Evolutionary conservation across 2,329 filamentous ascomycete species (phyloP), one percentile per base, ranked within the genome.

Genomic region (Fusarium robinianum): DNA sequence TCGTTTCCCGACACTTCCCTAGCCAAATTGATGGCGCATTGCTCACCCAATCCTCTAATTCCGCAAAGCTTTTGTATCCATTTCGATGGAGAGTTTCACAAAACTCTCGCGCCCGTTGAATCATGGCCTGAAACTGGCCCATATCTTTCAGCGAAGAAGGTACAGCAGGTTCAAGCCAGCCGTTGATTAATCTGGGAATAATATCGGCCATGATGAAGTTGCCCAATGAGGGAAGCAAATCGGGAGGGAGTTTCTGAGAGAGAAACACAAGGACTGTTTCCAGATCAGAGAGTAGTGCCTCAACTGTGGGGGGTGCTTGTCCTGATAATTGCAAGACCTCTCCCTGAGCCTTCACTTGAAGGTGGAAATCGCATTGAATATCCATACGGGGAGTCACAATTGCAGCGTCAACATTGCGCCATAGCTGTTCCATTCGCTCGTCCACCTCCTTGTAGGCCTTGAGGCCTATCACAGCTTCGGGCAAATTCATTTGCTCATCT

Each of bases 21-120:
- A 97, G 77, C 94, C 94, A 99, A 17, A 90, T 84, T 44, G 83
- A 82, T 0, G 90, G 88, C 1, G 89, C 87, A 49, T 85, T 84
- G 26, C 84, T 80, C 0, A 89, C 84, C 92, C 94, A 99, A 16
- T 88, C 82, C 30, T 80, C 76, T 24, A 99, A 70, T 21, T 85
- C 80, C 10, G 77, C 72, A 33, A 80, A 73, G 5, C 77, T 77
- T 11, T 77, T 74, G 77, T 88, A 92, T 0, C 79, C 77, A 12
- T 84, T 72, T 6, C 72, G 68, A 23, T 81, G 75, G 6, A 97
- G 69, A 2, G 74, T 75, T 6, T 75, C 69, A 39, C 85, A 86
- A 58, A 97, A 87, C 1, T 70, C 66, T 17, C 75, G 72, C 1
- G 89, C 81, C 27, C 79, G 73, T 25, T 79, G 75, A n/a, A 95